These are phyloP conservation scores for Geosmithia putterillii DNA, from an alignment of 2,329 filamentous ascomycete species.

Conservation along the genomic window DNA sequence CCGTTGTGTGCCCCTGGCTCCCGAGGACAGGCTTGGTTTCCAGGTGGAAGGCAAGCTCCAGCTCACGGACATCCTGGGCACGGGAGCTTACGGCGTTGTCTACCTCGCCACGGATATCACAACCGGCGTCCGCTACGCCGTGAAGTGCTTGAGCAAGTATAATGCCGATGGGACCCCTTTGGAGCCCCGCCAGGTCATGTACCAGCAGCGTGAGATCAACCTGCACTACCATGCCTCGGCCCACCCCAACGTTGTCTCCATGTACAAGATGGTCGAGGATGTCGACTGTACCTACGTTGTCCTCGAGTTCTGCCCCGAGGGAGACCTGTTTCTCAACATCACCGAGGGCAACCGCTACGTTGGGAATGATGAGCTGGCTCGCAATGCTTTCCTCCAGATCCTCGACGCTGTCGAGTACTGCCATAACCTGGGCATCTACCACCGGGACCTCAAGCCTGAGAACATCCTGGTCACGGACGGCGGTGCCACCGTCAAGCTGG, in stretches of 20 bases:
- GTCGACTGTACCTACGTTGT: conserved; percentile 91
- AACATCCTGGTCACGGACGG: conserved; percentile 88
- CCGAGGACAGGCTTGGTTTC: conserved; percentile 78
- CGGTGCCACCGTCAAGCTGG: conserved; percentile 84
- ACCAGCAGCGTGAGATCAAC: conserved; percentile 86
- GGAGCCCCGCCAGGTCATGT: conserved; percentile 75
- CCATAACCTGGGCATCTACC: conserved; percentile 88
- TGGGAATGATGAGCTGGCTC: conserved; percentile 80
- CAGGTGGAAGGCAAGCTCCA: conserved; percentile 74
- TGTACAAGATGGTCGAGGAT: conserved; percentile 87
- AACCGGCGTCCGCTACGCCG: conserved; percentile 74
- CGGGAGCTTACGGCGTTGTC: conserved; percentile 92
- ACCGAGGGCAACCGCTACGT: conserved; percentile 90
- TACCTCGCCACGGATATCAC: conserved; percentile 80
- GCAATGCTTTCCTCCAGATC: conserved; percentile 84
- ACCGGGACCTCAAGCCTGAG: conserved; percentile 95
- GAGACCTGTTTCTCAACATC: conserved; percentile 94
- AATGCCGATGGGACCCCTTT: conserved; percentile 58
- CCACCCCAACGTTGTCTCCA: conserved; percentile 86
- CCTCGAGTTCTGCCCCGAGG: conserved; percentile 92
- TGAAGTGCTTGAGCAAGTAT: conserved; percentile 92
- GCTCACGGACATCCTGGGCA: conserved; percentile 74
- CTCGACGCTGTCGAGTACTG: conserved; percentile 94
- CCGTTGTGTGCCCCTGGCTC: conserved; percentile 45
- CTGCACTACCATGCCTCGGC: conserved; percentile 81